Evolutionary conservation across 2,329 filamentous ascomycete genomes (phyloP), one percentile per base, ranked within the genome.

Genomic region (Ophiostoma tasmaniense): DNA sequence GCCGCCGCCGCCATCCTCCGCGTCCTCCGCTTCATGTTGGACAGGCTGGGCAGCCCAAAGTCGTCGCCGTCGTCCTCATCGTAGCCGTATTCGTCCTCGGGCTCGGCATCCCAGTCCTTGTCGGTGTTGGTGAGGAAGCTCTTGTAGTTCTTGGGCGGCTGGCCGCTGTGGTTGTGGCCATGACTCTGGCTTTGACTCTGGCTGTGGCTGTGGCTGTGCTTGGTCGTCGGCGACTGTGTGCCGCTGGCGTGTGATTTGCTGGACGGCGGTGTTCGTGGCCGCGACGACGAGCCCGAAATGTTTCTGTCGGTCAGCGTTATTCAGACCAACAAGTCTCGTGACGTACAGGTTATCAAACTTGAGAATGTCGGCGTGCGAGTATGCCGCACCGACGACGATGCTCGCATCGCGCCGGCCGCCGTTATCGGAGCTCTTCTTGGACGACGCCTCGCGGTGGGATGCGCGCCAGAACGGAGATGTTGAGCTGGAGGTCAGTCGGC

Each of bases 301-400:
- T 83, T 89, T 75, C 89, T 90, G 59, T 20, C 14, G 42, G 71
- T 76, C 42, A 70, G 71, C 50, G 17, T 20, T 45, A 1, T 6
- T 7, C 17, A 45, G 4, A 45, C 39, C 5, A 42, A 4, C 17
- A 3, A 20, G 94, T 91, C 93, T 75, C 37, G 88, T 87, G 76
- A 30, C 30, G 73, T 85, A 95, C 92, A 94, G 75, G 35, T 88
- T 87, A 76, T 92, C 91, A 76, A 94, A 90, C 79, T 94, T 96
- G 74, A 97, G 84, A 76, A 97, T 92, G 80, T 98, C 93, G 35
- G 94, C 92, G 79, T 99, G 95, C 17, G 95, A 98, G 78, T 99
- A 99, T 64, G 93, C 90, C 69, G 95, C 95, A 74, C 95, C 95
- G 70, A 98, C 90, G 45, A 99, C 91, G 71, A 94, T 86, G 75